Percentiles rank a stretch among this genome's conserved stretches.
Conservation (phyloP, 164 flowering plant species). For the Aristolochia californica region DNA sequence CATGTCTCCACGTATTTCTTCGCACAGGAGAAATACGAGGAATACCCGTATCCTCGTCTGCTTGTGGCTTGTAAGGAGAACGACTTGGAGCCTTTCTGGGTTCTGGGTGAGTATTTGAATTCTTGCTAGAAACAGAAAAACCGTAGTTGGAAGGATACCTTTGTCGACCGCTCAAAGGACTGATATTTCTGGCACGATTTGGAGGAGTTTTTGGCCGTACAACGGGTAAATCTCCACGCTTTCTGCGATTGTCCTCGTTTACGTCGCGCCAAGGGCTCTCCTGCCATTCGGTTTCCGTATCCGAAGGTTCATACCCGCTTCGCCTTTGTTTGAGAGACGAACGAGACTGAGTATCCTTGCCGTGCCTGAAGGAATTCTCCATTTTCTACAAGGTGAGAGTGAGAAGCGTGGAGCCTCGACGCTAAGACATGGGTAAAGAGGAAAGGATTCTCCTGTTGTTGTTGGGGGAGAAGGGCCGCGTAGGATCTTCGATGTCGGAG, state of each 20-base stretch:
- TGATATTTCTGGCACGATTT: constrained; percentile 12
- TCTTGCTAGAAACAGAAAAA: neutral
- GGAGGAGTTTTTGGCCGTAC: constrained; percentile 6
- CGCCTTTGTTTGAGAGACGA: constrained; percentile 17
- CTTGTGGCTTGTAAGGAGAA: constrained; percentile 5
- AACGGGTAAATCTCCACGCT: constrained; percentile 3
- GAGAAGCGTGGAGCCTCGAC: neutral
- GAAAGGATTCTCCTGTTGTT: neutral
- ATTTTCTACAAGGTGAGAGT: constrained; percentile 6
- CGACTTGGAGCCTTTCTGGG: neutral
- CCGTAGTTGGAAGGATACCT: neutral
- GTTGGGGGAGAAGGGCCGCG: neutral
- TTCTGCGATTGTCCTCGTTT: neutral
- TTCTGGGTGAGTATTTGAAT: neutral
- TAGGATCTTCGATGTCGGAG: neutral
- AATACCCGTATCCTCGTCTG: neutral
- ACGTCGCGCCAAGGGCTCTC: constrained; percentile 29
- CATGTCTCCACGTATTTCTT: neutral
- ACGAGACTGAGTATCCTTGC: constrained; percentile 16
- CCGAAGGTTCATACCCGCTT: constrained; percentile 74
- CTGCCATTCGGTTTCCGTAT: constrained; percentile 53
- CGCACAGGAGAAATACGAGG: neutral
- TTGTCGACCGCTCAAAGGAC: constrained; percentile 8
- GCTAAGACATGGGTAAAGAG: neutral
- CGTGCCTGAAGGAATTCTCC: constrained; percentile 21